Conservation (phyloP, 306 rosid species). For the Medicago lupulina region DNA sequence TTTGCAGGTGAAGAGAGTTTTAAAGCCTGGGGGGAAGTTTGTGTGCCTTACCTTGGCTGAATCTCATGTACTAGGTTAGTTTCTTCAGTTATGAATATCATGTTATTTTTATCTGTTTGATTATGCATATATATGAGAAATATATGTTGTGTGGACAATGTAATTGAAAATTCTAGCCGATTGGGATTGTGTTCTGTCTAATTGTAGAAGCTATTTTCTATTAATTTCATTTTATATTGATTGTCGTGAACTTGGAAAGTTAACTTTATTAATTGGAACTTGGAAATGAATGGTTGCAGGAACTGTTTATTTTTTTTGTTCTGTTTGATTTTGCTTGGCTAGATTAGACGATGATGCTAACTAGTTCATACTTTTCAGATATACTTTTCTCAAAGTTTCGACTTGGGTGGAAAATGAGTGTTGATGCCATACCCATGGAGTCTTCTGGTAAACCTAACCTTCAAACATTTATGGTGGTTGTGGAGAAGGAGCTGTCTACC, state of each 20-base stretch:
- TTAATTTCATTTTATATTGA: conserved; percentile 28
- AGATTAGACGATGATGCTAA: conserved; percentile 23
- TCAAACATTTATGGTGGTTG: conserved; percentile 86
- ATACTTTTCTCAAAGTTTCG: conserved; percentile 79
- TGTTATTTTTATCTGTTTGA: background rate
- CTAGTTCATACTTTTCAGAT: conserved; percentile 55
- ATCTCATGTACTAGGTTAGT: conserved; percentile 81
- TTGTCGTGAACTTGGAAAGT: conserved; percentile 12
- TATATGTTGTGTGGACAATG: conserved; percentile 5
- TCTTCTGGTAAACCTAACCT: conserved; percentile 68
- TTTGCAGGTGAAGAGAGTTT: conserved; percentile 79
- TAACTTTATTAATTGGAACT: background rate
- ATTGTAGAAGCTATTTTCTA: background rate
- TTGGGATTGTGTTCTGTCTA: background rate
- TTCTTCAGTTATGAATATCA: background rate
- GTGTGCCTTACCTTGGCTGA: conserved; percentile 92
- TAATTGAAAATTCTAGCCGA: background rate
- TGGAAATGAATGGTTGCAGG: conserved; percentile 17
- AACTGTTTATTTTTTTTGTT: conserved; percentile 24
- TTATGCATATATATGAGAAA: background rate
- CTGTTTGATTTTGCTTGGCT: conserved; percentile 31
- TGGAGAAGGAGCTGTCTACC: conserved; percentile 71
- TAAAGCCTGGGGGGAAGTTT: conserved; percentile 81
- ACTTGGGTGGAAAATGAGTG: conserved; percentile 87
- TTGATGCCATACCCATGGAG: conserved; percentile 73